Base-by-base conservation (phyloP, 257 asterid species). In the Solanum commersonii region DNA sequence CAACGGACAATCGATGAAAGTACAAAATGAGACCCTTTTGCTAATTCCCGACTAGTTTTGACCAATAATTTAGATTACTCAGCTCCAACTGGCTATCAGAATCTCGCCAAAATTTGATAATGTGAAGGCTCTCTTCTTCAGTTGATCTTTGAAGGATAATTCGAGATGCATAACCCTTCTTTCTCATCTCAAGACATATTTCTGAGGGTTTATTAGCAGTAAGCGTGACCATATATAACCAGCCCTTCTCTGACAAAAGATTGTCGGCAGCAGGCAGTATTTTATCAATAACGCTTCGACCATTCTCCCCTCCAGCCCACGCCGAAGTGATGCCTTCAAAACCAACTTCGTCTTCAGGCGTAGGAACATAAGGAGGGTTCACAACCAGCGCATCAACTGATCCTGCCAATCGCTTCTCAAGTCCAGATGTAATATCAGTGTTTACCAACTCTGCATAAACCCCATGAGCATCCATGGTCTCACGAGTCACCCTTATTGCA, bases 291-390 rank as follows among this genome's bases (percentile, higher is more conserved):
- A 97, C 99, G 3, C 91, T 88, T 83, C 98, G 87, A 0, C 99
- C 99, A 88, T 95, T 94, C 87, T 94, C 99, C 25, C 98, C 99
- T 56, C 99, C 99, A 0, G 99, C 98, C 98, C 99, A 97, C 38
- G 99, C 88, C 6, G 99, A 91, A 20, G 95, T 91, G 83, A 97
- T 95, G 65, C 99, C 99, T 5, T 67, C 52, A 74, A 94, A 82
- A 16, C 99, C 99, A 73, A 97, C 99, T 92, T 97, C 99, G 5
- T 95, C 97, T 85, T 96, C 99, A 5, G 99, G 99, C 3, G 99
- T 96, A 8, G 99, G 99, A 88, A 97, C 99, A 81, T 97, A 97
- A 79, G 99, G 99, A 10, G 99, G 99, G 90, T 97, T 97, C 88
- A 97, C 99, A 81, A 96, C 98, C 89, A 96, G 92, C 83, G 96